Evolutionary conservation across 2,329 filamentous ascomycete genomes (phyloP), one percentile per base, ranked within the genome.

Genomic region (Penicillium decumbens): DNA sequence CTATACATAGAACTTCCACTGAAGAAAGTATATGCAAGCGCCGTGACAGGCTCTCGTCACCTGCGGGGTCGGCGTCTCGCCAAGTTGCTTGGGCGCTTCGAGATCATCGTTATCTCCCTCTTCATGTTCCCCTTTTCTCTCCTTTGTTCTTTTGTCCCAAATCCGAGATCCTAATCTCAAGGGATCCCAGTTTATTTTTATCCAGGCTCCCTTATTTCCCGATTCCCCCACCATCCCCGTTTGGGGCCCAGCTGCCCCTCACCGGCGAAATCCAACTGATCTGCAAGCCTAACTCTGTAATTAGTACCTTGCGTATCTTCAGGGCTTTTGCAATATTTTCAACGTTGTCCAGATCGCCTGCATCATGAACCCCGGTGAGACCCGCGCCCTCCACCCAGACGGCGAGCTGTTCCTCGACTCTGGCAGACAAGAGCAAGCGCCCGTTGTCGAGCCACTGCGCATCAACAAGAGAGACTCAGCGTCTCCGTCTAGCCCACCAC

Each of bases 391-490:
- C 59, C 81, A 85, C 24, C 86, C 89, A 27, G 85, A 90, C 71
- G 89, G 92, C 78, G 85, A 95, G 75, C 92, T 95, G 74, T 80
- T 95, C 57, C 71, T 77, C 53, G 72, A 65, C 51, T 71, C 58
- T 12, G 41, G 49, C 24, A 47, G 45, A 27, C 73, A 70, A 47
- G 70, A 27, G 25, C 6, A 72, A 20, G 43, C 88, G 62, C 88
- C 89, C 50, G 88, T 87, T 15, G 81, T 95, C 60, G 88, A 88
- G 63, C 90, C 90, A 52, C 72, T 95, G 71, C 83, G 89, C 64
- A 95, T 95, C 68, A 85, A 85, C 75, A 95, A 95, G 71, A 83
- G 85, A 49, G 81, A 83, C 61, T 87, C 84, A 50, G 80, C 84
- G 28, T 77, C 77, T 45, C 82, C 82, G 18, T 66, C 67, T 42